Conservation (phyloP, 306 rosid species). For the Cicer cuneatum region DNA sequence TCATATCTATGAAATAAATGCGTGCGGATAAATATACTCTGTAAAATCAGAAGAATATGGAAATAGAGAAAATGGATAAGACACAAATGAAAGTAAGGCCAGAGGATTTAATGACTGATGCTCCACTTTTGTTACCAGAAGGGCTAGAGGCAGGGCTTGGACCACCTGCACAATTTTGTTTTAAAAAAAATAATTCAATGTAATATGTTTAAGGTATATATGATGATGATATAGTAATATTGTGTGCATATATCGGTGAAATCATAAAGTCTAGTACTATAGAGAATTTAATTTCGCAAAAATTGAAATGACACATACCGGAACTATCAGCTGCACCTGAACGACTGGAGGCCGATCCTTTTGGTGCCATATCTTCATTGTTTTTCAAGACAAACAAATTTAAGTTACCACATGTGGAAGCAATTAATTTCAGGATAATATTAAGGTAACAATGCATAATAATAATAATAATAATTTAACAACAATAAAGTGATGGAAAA, state of each 20-base stretch:
- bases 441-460: background rate
- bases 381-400: background rate
- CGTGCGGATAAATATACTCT: conserved; percentile 24
- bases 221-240: too few relatives aligned
- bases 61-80: conserved; percentile 23
- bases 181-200: background rate
- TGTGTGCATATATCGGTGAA: too few relatives aligned
- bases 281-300: background rate
- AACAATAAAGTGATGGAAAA: background rate
- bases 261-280: too few relatives aligned
- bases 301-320: background rate
- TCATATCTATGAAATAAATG: too few relatives aligned
- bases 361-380: conserved; percentile 43
- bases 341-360: conserved; percentile 5
- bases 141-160: conserved; percentile 18
- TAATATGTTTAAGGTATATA: too few relatives aligned
- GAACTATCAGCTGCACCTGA: conserved; percentile 17
- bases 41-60: conserved; percentile 43
- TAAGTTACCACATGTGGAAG: background rate
- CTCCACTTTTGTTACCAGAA: conserved; percentile 41
- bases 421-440: background rate
- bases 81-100: conserved; percentile 37
- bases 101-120: conserved; percentile 29
- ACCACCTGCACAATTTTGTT: conserved; percentile 36
- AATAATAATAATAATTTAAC: background rate